A percentile compares a stretch with the other conserved stretches of the same genome.
Conservation (phyloP, 208 protist genomes). For the Naegleria gruberi region DNA sequence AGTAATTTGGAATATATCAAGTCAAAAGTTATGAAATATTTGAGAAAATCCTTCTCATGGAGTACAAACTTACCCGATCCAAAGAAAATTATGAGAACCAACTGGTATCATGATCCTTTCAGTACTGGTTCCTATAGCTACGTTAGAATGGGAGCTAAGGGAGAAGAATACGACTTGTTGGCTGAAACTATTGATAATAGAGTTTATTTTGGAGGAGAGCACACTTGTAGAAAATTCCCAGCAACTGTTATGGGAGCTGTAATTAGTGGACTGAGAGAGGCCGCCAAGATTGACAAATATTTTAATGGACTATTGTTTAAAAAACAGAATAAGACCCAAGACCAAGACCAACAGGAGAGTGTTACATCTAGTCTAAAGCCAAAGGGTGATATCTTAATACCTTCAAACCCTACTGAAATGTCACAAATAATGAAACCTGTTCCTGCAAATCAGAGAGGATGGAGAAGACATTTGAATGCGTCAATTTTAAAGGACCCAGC, state of each 20-base stretch:
- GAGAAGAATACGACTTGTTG: neutral
- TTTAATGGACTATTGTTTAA: too few relatives aligned
- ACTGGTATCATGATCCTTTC: neutral
- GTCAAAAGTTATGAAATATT: neutral
- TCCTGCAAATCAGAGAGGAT: too few relatives aligned
- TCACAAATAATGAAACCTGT: too few relatives aligned
- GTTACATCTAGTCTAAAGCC: too few relatives aligned
- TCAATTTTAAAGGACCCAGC: too few relatives aligned
- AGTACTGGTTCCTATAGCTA: neutral
- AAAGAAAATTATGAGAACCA: neutral
- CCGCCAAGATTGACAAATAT: neutral
- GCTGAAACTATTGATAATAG: neutral
- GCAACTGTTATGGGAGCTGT: slow-evolving; percentile 1
- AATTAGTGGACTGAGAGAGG: neutral
- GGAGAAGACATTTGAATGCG: too few relatives aligned
- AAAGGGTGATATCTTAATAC: too few relatives aligned
- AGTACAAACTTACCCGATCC: neutral
- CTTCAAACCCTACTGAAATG: too few relatives aligned
- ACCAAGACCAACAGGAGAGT: too few relatives aligned
- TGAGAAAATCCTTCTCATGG: neutral
- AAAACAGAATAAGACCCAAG: too few relatives aligned
- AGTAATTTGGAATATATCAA: neutral
- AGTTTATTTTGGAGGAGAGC: slow-evolving; percentile 15
- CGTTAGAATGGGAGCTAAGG: neutral
- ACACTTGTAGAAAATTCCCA: neutral